Conservation (phyloP, 441 rosid genomes). For the Macaranga tanarius region DNA sequence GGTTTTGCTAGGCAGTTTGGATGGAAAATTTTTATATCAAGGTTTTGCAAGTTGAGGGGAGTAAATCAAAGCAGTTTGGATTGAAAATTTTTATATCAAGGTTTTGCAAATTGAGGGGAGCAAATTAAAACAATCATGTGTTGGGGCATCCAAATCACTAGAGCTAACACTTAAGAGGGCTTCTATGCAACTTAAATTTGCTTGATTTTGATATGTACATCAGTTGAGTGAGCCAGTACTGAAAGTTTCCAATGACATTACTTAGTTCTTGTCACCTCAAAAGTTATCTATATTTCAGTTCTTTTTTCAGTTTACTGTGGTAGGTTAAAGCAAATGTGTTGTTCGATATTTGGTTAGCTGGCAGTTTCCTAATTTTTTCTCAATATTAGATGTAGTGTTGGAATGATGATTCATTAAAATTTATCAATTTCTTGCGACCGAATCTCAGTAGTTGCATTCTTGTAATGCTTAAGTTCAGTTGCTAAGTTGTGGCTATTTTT, state of each 20-base stretch:
- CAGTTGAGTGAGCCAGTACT: not conserved
- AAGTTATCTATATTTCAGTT: not conserved
- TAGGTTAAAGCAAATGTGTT: not conserved
- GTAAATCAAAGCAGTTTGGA: not conserved
- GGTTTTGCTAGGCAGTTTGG: not conserved
- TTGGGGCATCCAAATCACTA: not conserved
- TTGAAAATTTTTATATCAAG: not conserved
- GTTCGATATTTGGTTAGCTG: not conserved
- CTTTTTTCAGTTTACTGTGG: not conserved
- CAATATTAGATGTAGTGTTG: not conserved
- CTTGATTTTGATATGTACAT: not conserved
- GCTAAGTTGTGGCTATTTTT: slow-evolving; percentile 17
- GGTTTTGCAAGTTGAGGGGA: not conserved
- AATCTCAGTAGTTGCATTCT: not conserved
- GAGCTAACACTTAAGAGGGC: not conserved
- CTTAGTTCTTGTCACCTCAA: not conserved
- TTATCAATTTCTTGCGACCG: not conserved
- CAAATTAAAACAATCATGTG: not conserved
- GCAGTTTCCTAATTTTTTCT: not conserved
- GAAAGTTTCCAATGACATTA: not conserved
- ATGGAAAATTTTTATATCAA: not conserved
- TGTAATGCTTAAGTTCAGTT: slow-evolving; percentile 9
- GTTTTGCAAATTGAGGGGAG: not conserved
- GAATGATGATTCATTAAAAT: not conserved
- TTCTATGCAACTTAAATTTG: not conserved